Base-by-base conservation (phyloP, 345 rosid genomes). In the Physaria fendleri region DNA sequence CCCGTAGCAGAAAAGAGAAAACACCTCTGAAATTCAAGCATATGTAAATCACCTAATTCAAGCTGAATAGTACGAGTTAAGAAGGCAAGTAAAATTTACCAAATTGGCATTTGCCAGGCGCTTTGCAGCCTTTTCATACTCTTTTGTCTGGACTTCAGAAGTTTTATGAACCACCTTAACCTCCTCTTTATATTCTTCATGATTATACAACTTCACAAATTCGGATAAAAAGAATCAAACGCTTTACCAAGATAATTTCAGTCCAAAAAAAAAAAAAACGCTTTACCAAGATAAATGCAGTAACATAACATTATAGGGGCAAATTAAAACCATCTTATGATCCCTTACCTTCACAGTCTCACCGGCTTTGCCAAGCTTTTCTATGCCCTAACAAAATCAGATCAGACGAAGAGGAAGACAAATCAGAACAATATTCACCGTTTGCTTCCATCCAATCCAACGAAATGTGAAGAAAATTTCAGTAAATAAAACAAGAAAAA, bases 281-380 rank as follows among this genome's bases (percentile, higher is more conserved):
- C n/a, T n/a, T n/a, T n/a, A n/a, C n/a, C n/a, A n/a, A n/a, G n/a
- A 18, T 2, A 3, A 6, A n/a, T 30, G 8, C 39, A 22, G 23
- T 7, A 54, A 13, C 53, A 37, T 30, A 53, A 33, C 38, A 43
- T 13, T 16, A 39, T 20, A 18, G 21, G 4, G 8, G 8, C 7
- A 21, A n/a, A 21, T 6, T 30, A 44, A 47, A 59, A 34, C 35
- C 17, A 42, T 53, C 24, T 10, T 28, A 10, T 1, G 8, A 13
- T 59, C 50, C 33, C 13, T 13, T 46, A 93, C 99, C 73, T 85
- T 93, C 68, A 90, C 96, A 0, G 88, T 82, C 69, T 87, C 83
- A 34, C 97, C 97, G 1, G 95, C 86, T 74, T 82, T 87, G 9
- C 97, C 99, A 60, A 93, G 99, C 87, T 90, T 93, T 42, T 93